Conservation (phyloP, 805 yeast genomes). For the Teunomyces aglyptinius region DNA sequence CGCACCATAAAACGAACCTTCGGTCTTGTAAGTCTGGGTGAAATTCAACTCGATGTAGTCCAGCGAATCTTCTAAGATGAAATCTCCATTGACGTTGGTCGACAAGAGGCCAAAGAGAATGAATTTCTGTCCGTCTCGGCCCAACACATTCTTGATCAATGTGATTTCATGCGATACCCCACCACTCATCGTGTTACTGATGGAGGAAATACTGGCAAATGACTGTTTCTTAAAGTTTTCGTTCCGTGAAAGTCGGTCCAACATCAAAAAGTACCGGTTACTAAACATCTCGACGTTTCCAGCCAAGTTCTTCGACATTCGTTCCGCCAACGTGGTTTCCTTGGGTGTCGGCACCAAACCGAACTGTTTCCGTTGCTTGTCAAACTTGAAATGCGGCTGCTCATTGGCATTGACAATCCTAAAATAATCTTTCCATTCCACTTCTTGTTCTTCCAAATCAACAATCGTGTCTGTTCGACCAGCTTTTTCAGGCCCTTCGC, state of each 20-base stretch:
- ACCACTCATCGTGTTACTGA: conserved; percentile 20
- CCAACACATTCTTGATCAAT: conserved; percentile 77
- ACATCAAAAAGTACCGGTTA: conserved; percentile 58
- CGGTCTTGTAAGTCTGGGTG: conserved; percentile 57
- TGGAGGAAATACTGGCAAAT: conserved; percentile 43
- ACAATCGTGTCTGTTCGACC: conserved; percentile 18
- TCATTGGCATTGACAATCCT: conserved; percentile 59
- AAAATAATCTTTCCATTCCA: conserved; percentile 75
- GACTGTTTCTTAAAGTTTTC: conserved; percentile 64
- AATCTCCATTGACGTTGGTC: conserved; percentile 61
- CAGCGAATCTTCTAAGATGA: conserved; percentile 76
- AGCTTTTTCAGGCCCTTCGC: conserved; percentile 11
- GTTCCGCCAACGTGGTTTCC: conserved; percentile 1
- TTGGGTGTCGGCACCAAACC: conserved; percentile 26
- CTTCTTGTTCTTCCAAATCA: conserved; percentile 20
- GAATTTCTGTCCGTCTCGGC: conserved; percentile 76
- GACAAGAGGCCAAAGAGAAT: conserved; percentile 74
- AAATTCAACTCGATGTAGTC: conserved; percentile 71
- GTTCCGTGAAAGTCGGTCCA: conserved; percentile 73
- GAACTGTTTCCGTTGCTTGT: conserved; percentile 61
- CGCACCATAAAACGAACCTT: conserved; percentile 62
- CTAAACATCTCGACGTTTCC: conserved; percentile 41
- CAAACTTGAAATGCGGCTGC: conserved; percentile 66
- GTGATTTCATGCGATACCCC: conserved; percentile 47
- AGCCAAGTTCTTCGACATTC: conserved; percentile 15